Percentiles rank a stretch among this genome's conserved stretches.
Evolutionary conservation across 306 rosid genomes (phyloP).

Genomic region (Abrus pulchellus): DNA sequence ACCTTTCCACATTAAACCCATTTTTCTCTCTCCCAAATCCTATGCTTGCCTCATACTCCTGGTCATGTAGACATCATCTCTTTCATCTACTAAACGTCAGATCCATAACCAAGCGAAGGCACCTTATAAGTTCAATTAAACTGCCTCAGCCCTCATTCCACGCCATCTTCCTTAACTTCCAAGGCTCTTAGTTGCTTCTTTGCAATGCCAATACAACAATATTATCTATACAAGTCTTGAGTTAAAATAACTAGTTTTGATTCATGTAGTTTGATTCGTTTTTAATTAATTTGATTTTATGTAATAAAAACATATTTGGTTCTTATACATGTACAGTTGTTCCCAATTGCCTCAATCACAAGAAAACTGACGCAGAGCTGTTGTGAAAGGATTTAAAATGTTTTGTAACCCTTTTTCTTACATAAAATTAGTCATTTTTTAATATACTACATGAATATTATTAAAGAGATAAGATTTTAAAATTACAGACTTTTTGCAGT

Average conservation of each 20-base stretch:
- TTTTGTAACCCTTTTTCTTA: no score
- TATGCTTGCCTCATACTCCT: constrained; percentile 23
- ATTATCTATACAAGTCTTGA: neutral
- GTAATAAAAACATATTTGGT: neutral
- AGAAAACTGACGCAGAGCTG: no score
- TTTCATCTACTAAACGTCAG: neutral
- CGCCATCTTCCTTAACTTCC: neutral
- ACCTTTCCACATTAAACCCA: constrained; percentile 2
- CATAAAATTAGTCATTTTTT: no score
- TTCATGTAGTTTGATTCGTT: neutral
- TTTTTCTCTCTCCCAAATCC: neutral
- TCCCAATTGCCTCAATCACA: neutral
- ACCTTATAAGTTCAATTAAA: neutral
- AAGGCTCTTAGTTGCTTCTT: neutral
- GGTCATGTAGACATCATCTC: neutral
- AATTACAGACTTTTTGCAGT: no score
- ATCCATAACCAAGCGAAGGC: neutral
- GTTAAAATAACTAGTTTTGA: neutral
- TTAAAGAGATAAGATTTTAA: no score
- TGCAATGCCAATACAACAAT: neutral
- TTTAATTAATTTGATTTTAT: neutral
- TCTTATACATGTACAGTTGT: neutral
- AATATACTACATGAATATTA: no score
- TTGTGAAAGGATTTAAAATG: no score
- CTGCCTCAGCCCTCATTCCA: neutral